phyloP scores from a whole-genome alignment of 2,329 filamentous ascomycete genomes.

The Fusarium sambucinum region DNA sequence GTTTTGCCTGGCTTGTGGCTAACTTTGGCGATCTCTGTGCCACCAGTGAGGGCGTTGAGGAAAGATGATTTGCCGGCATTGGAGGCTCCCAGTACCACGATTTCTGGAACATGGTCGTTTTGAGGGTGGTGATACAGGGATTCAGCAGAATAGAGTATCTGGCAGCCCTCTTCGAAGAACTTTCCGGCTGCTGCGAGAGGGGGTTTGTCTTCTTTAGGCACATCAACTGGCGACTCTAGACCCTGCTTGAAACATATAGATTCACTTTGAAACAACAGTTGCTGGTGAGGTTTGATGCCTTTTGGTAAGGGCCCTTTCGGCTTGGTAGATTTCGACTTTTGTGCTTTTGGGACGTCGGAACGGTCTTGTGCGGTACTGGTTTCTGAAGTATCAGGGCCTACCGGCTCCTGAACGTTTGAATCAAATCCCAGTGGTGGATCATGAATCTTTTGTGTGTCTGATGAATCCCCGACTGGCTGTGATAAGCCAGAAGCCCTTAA shows the following conservation, averaged over 20 bases:
- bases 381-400: not conserved
- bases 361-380: not conserved
- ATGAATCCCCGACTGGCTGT: not conserved
- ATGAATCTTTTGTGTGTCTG: not conserved
- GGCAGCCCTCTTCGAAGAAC: conserved; percentile 51
- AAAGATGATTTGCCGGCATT: conserved; percentile 93
- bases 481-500: conserved; percentile 1
- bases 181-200: conserved; percentile 47
- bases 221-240: conserved; percentile 21
- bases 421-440: not conserved
- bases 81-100: conserved; percentile 86
- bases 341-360: not conserved
- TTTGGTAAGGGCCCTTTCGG: conserved; percentile 15
- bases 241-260: conserved; percentile 40
- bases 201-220: conserved; percentile 41
- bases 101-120: conserved; percentile 67
- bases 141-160: conserved; percentile 64
- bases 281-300: conserved; percentile 41
- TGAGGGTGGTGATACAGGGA: conserved; percentile 61
- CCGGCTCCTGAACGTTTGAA: not conserved
- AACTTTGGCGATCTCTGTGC: conserved; percentile 59
- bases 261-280: conserved; percentile 37
- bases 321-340: conserved; percentile 18
- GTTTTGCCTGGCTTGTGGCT: conserved; percentile 66
- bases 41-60: conserved; percentile 81